Conservation (phyloP, 345 rosid species). For the Iberis pinnata region DNA sequence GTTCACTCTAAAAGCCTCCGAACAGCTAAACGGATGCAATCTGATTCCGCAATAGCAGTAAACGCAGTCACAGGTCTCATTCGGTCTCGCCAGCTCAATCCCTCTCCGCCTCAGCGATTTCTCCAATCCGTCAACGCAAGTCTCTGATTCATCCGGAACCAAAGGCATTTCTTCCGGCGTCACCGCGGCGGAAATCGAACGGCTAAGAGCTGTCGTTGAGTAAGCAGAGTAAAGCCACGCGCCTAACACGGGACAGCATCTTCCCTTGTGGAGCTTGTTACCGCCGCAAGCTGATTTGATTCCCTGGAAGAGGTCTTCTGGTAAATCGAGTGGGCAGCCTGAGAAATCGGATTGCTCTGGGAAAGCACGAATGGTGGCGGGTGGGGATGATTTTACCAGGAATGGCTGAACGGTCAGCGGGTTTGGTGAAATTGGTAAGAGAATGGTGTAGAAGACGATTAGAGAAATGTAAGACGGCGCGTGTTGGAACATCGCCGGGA, state of each 20-base stretch:
- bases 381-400: slow-evolving; percentile 39
- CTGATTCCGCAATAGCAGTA: slow-evolving; percentile 88
- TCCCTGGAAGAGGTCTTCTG: slow-evolving; percentile 57
- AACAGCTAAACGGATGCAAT: slow-evolving; percentile 65
- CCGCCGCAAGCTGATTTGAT: slow-evolving; percentile 52
- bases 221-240: slow-evolving; percentile 87
- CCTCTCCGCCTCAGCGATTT: slow-evolving; percentile 61
- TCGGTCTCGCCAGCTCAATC: slow-evolving; percentile 48
- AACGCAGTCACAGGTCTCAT: slow-evolving; percentile 79
- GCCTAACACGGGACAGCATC: slow-evolving; percentile 88
- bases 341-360: slow-evolving; percentile 70
- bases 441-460: slow-evolving; percentile 22
- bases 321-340: slow-evolving; percentile 66
- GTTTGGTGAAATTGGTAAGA: slow-evolving; percentile 19
- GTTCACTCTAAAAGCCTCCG: slow-evolving; percentile 50
- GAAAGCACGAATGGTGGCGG: slow-evolving; percentile 84
- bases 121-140: slow-evolving; percentile 75
- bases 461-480: slow-evolving; percentile 20
- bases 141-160: slow-evolving; percentile 92
- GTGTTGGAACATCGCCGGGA: slow-evolving; percentile 38
- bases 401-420: slow-evolving; percentile 43
- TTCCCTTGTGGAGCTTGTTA: slow-evolving; percentile 40
- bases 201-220: slow-evolving; percentile 59
- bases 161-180: slow-evolving; percentile 59
- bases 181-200: slow-evolving; percentile 23